Percentiles rank a stretch among this genome's conserved stretches.
Evolutionary conservation across 1,284 basidiomycete species (phyloP).

Genomic region (Cerrena zonata): DNA sequence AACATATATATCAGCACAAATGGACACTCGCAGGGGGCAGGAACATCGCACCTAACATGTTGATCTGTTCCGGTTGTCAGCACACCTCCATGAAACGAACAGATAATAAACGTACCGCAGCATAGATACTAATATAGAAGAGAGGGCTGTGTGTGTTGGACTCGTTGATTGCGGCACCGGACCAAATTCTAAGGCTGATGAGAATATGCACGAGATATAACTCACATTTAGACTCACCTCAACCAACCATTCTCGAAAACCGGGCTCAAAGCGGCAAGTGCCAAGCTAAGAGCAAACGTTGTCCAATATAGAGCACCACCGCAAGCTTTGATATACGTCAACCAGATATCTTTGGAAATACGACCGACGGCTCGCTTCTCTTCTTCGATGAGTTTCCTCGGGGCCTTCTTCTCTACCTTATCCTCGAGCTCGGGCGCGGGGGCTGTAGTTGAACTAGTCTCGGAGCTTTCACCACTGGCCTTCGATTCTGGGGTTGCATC

Average conservation of each 20-base stretch:
- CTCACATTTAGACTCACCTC: constrained; percentile 47
- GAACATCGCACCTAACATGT: constrained; percentile 30
- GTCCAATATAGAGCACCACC: constrained; percentile 68
- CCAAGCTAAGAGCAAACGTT: constrained; percentile 54
- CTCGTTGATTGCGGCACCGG: constrained; percentile 39
- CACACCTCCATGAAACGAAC: not conserved
- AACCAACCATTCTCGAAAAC: constrained; percentile 83
- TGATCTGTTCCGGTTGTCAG: constrained; percentile 30
- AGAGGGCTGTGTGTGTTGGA: constrained; percentile 43
- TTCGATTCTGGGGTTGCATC: constrained; percentile 8
- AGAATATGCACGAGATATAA: not conserved
- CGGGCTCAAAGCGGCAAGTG: constrained; percentile 66
- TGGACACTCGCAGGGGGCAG: not conserved
- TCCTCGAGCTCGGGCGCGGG: constrained; percentile 27
- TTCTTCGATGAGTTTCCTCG: constrained; percentile 85
- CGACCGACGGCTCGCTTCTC: constrained; percentile 83
- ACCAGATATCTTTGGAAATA: constrained; percentile 77
- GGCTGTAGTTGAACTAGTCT: constrained; percentile 46
- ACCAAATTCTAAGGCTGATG: constrained; percentile 54
- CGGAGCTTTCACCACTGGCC: constrained; percentile 35
- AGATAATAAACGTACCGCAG: constrained; percentile 37
- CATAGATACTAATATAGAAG: constrained; percentile 79
- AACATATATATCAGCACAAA: not conserved
- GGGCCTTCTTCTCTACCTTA: constrained; percentile 49
- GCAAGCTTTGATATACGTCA: constrained; percentile 69